Base-by-base conservation (phyloP, 805 yeast genomes). In the Saccharomycopsis malanga region DNA sequence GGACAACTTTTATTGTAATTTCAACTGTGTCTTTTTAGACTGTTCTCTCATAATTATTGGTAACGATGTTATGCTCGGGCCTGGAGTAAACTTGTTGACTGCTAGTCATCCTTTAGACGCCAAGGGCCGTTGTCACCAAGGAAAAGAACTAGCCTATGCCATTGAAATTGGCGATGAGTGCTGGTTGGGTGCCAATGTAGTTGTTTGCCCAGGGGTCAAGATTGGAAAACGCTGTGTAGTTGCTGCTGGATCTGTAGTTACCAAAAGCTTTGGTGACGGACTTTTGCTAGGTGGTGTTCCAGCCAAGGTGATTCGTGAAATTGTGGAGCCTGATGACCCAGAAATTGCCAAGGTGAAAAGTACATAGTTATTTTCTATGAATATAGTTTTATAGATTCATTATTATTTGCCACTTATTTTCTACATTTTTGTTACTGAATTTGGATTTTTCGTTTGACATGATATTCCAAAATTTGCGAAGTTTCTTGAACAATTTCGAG, bases 241-340 rank as follows among this genome's bases (percentile, higher is more conserved):
- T 37, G 89, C 81, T 2, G 86, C 88, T 2, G 87, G 86, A 3
- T 65, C 81, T 5, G 79, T 81, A 2, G 87, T 83, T 20, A 70
- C 73, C 17, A 74, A 66, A 46, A 76, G 72, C 49, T 72, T 82
- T 24, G 64, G 73, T 2, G 65, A 70, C 49, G 64, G 74, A 0
- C 73, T 42, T 24, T 15, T 81, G 15, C 81, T 74, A 12, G 82
- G 67, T n/a, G 89, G 89, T 0, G 69, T 69, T 18, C 89, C 87
- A 0, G 82, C 78, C 4, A 67, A 62, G 50, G 72, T 77, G 9
- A 58, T 74, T 32, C 66, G 63, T 48, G 56, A 10, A 6, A 21
- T 46, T 22, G 42, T 35, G 5, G 23, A 43, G 20, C 40, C 40
- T 12, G 5, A 35, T 12, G 30, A 27, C 12, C 30, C 30, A 12